Conservation (phyloP, 768 basidiomycete species). For the Butyriboletus loyo region DNA sequence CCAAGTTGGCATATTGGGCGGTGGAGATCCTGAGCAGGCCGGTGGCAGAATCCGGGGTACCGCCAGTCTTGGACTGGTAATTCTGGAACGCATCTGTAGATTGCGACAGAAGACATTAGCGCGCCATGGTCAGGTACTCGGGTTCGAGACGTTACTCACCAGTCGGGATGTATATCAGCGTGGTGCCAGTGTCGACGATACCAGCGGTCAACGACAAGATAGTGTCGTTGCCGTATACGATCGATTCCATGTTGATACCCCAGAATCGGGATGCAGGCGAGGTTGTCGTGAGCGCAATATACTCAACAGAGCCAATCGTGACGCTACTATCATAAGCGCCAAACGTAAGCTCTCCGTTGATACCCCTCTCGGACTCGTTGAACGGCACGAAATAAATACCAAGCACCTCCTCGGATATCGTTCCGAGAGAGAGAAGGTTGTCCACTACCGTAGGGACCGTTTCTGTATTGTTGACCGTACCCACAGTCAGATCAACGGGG, state of each 20-base stretch:
- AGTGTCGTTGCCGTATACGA: neutral
- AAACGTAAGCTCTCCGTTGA: slow-evolving; percentile 16
- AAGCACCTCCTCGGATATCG: slow-evolving; percentile 26
- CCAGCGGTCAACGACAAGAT: slow-evolving; percentile 14
- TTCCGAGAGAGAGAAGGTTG: slow-evolving; percentile 29
- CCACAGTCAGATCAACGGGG: slow-evolving; percentile 33
- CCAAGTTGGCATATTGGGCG: slow-evolving; percentile 19
- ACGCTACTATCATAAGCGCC: slow-evolving; percentile 20
- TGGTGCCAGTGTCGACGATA: slow-evolving; percentile 24
- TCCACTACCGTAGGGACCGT: slow-evolving; percentile 34
- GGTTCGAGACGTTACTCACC: slow-evolving; percentile 3
- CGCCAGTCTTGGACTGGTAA: slow-evolving; percentile 27
- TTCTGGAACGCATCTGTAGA: slow-evolving; percentile 18
- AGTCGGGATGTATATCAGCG: slow-evolving; percentile 27
- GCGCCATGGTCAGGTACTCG: too few species aligned
- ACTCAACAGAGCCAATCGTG: slow-evolving; percentile 13
- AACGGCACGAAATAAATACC: slow-evolving; percentile 32
- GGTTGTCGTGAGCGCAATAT: slow-evolving; percentile 22
- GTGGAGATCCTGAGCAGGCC: slow-evolving; percentile 24
- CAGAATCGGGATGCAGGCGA: slow-evolving; percentile 25
- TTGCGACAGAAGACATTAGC: neutral
- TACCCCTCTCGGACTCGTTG: slow-evolving; percentile 8
- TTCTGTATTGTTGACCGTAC: slow-evolving; percentile 11
- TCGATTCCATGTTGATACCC: slow-evolving; percentile 16
- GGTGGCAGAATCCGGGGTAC: slow-evolving; percentile 16